Evolutionary conservation across 805 yeast genomes (phyloP), one percentile per base, ranked within the genome.

Genomic region (Komagataella phaffii): DNA sequence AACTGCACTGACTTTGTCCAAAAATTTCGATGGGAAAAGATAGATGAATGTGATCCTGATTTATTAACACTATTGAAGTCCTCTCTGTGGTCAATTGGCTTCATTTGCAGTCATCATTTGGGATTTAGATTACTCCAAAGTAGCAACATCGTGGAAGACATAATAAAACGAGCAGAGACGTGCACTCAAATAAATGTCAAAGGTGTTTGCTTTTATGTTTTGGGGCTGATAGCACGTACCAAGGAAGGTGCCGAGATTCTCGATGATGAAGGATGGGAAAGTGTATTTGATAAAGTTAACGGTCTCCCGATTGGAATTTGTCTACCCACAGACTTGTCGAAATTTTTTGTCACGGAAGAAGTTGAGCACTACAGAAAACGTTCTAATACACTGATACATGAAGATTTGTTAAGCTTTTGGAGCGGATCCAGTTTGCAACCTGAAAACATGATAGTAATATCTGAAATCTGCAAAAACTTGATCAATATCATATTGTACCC

Each of bases 41-140:
- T 66, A 17, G 53, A 70, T 17, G 40, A 69, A 7, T 74, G 73
- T 24, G 24, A 24, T 24, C 14, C 17, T 24, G 17, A 21, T 12
- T 6, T n/a, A 7, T 45, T 17, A 14, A 24, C 21, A 45, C 23
- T 21, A 55, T 64, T 91, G 23, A 88, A 87, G 60, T 86, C 90
- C 8, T 78, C 84, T 40, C 59, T 91, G 43, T 91, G 97, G 97
- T 82, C 95, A 1, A 72, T 88, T 40, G 97, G 96, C 0, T 81
- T 83, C 58, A 80, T 90, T 30, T 90, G 90, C 1, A 77, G 89
- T 0, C 77, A 88, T 1, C 75, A 76, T 7, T 67, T 74, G 50
- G 97, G 97, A 0, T 80, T 85, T 17, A 69, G 74, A 17, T 66
- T 83, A 46, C 58, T 81, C 44, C 87, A 81, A 54, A 48, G 55